Conservation (phyloP, 345 rosid genomes). For the Citrus mangshanensis region DNA sequence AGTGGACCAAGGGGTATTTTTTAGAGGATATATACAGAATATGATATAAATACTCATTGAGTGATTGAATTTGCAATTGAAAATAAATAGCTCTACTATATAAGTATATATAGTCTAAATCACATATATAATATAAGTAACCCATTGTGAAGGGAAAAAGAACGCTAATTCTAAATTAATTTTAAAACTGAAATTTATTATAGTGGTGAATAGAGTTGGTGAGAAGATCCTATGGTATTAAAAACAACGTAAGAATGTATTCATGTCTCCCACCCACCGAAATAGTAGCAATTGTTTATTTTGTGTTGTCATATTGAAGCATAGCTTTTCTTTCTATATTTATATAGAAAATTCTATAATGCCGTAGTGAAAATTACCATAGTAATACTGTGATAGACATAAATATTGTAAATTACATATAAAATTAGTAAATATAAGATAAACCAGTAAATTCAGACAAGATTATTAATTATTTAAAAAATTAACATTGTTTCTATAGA, state of each 20-base stretch:
- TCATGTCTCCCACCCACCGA: background rate
- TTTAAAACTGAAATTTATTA: background rate
- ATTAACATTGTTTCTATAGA: too few species aligned
- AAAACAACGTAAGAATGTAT: background rate
- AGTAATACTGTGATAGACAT: fast-evolving
- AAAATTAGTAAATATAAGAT: too few species aligned
- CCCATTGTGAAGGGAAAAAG: too few species aligned
- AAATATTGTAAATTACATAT: too few species aligned
- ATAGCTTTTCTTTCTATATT: background rate
- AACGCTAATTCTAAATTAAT: too few species aligned
- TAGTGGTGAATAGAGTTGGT: background rate
- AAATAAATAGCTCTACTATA: background rate
- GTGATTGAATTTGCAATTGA: background rate
- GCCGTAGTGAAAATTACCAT: too few species aligned
- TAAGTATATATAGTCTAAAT: too few species aligned
- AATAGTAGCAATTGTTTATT: background rate
- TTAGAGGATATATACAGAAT: background rate
- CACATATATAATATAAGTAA: too few species aligned
- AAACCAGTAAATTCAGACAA: too few species aligned
- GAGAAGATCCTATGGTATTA: background rate
- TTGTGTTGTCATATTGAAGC: background rate
- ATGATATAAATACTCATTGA: background rate
- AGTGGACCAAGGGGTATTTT: background rate
- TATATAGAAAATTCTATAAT: too few species aligned
- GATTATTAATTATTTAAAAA: too few species aligned